Base-by-base conservation (phyloP, 495 filamentous ascomycete genomes). In the Hamigera avellanea region DNA sequence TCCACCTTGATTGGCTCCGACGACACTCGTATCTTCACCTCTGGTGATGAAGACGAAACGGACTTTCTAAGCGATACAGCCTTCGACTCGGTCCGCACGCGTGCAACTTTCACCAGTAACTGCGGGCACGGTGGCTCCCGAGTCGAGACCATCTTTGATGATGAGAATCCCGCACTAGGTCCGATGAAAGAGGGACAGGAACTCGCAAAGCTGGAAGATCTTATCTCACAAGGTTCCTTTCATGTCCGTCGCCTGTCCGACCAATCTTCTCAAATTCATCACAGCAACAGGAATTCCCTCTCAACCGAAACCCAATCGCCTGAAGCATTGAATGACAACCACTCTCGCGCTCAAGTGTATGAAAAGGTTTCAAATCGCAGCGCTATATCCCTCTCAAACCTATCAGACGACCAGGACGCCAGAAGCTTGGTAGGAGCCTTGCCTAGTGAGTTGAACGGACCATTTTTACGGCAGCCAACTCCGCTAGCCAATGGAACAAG, bases 11-110 rank as follows among this genome's bases (percentile, higher is more conserved):
- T 83, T 25, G 83, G 85, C 23, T 95, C 88, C 14, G 89, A 98
- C 43, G 81, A 91, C 44, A 74, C 75, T 28, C 78, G 81, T 36
- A 78, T 78, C 13, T 79, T 85, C 39, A 69, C 70, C 8, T 86
- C 78, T 2, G 75, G 78, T 4, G 86, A 89, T 35, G 88, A 93
- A 43, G 84, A 93, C 36, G 87, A 93, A 37, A 77, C 75, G 2
- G 87, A 93, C 47, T 77, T 83, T 39, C 73, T 82, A 58, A 94
- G 83, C 46, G 91, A 95, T 45, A 89, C 83, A 5, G 75, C 87
- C 32, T 96, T 84, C 61, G 91, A 96, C 55, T 95, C 88, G 12
- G 64, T 91, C 42, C 79, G 86, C 39, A 95, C 89, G 7, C 73
- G 80, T 33, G 75, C 77, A 16, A 93, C 87, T 6, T 75, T 58